Evolutionary conservation across 176 grass and related monocot species (phyloP), one percentile per base, ranked within the genome.

Genomic region (Ensete glaucum): DNA sequence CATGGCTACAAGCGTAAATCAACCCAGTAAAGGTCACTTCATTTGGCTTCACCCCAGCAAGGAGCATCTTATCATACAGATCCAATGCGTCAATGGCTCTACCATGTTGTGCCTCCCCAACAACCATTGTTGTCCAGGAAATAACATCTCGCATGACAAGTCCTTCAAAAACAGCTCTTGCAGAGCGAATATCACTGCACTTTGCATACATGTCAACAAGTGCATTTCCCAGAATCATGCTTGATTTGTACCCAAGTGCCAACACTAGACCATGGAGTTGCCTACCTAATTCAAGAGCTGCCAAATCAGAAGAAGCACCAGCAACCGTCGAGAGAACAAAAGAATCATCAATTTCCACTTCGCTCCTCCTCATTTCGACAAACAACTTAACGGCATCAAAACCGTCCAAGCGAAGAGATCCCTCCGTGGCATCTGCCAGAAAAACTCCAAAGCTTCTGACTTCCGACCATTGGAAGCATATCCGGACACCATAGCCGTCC

Each of bases 201-300:
- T 98, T 93, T 12, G 94, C 89, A 75, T 98, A 98, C 88, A 98
- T 93, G 83, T 93, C 90, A 22, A 93, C 80, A 63, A 98, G 63
- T 9, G 90, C 82, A 66, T 98, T 98, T 5, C 86, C 78, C 56
- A 93, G 52, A 63, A 93, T 84, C 52, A 85, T 82, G 71, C 78
- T 82, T 60, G 76, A 85, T 68, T 58, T 19, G 59, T 90, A 98
- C 11, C 90, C 94, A 14, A 93, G 64, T 24, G 81, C 80, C 50
- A 78, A 49, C 11, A 80, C 79, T 2, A 91, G 78, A 70, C 80
- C 74, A 79, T 93, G 94, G 80, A 98, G 69, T 63, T 93, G 94
- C 48, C 77, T 89, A 1, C 86, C 90, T 11, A 91, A 29, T 27
- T 67, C 71, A 67, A 91, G 83, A 0, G 84, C 80, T 20, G 84